Evolutionary conservation across 345 rosid species (phyloP).

Genomic region (Psidium guajava): DNA sequence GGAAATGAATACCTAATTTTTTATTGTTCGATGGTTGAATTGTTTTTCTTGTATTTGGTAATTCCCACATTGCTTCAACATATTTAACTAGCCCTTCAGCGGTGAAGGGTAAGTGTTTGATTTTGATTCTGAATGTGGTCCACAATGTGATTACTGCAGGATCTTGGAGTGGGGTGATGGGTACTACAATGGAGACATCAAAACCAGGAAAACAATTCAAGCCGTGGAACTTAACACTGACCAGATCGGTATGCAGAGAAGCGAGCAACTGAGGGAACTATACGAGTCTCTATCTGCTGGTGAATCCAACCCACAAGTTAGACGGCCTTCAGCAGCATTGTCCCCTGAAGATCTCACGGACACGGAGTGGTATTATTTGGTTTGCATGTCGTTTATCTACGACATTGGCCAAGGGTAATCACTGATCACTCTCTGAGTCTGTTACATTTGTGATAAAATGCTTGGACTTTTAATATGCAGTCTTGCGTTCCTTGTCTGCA

Average conservation of each 20-base stretch:
- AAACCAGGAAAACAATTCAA: constrained; percentile 42
- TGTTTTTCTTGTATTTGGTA: not conserved
- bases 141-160: constrained; percentile 7
- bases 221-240: constrained; percentile 23
- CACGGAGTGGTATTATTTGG: constrained; percentile 44
- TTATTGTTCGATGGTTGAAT: not conserved
- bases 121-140: not conserved
- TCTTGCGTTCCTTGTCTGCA: not conserved
- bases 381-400: constrained; percentile 42
- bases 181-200: constrained; percentile 43
- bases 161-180: constrained; percentile 39
- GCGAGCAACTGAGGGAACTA: constrained; percentile 34
- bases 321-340: constrained; percentile 31
- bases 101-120: not conserved
- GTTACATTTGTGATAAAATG: not conserved
- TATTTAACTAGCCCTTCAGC: not conserved
- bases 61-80: not conserved
- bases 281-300: constrained; percentile 25
- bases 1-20: not conserved
- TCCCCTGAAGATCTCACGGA: constrained; percentile 49
- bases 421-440: not conserved
- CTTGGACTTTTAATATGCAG: not conserved
- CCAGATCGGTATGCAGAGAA: constrained; percentile 26
- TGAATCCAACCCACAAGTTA: constrained; percentile 23
- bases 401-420: constrained; percentile 38